Base-by-base conservation (phyloP, 2,329 filamentous ascomycete species). In the Purpureocillium lavendulum region DNA sequence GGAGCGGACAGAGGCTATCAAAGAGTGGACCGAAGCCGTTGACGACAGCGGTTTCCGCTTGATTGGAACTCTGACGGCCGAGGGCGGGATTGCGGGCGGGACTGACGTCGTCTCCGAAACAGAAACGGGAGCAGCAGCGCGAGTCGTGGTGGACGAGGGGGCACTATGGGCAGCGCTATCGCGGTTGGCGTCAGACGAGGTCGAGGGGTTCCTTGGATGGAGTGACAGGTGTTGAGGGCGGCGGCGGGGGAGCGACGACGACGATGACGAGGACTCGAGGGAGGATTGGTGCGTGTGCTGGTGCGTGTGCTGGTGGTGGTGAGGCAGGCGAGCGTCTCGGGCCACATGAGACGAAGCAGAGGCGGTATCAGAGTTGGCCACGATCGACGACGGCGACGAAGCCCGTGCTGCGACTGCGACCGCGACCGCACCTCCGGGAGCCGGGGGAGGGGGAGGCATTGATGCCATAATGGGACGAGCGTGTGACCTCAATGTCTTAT, bases 41-140 rank as follows among this genome's bases (percentile, higher is more conserved):
- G 66, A 62, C 33, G 77, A 78, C 44, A 82, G 56, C 40, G 78
- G 77, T 61, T 82, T 81, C 45, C 78, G 70, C 54, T 71, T 72
- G 59, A 81, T 73, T 45, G 62, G 56, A 32, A 49, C 52, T 21
- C 41, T 45, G 41, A 49, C 41, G 43, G 33, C 9, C 18, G 30
- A 21, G 50, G 45, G 35, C 45, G 48, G 28, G 45, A 45, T 36
- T 43, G 38, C 31, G 41, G 35, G 36, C 33, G 33, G 33, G 44
- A 36, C 38, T 49, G 45, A 39, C 21, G 21, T 26, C 21, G 21
- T 6, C 21, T 26, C 21, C 21, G 21, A 26, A 26, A 26, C 21
- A 26, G 21, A 17, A 34, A 24, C 32, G 18, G n/a, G 36, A 37
- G 17, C 29, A 13, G 11, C 29, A 30, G 41, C 40, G 31, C 38